These are phyloP conservation scores for Periglandula ipomoeae DNA, from an alignment of 2,329 filamentous ascomycete genomes.

Conservation along the genomic window DNA sequence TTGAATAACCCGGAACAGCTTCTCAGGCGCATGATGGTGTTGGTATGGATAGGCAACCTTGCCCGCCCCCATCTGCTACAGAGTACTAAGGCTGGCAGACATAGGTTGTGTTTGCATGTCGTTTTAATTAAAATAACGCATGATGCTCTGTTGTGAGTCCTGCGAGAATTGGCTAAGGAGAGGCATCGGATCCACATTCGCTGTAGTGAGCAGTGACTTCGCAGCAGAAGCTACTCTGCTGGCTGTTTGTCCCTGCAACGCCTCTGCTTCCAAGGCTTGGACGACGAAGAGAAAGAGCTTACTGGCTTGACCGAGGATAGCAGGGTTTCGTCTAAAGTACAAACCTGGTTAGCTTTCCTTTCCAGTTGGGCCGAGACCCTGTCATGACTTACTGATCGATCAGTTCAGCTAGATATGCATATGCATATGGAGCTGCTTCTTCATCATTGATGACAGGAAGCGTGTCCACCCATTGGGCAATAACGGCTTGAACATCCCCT, in stretches of 20 bases:
- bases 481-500: conserved; percentile 63
- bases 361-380: background rate
- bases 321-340: conserved; percentile 65
- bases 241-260: conserved; percentile 76
- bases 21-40: no score
- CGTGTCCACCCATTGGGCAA: conserved; percentile 81
- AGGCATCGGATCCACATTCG: conserved; percentile 66
- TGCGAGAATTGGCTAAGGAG: conserved; percentile 66
- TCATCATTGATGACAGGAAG: conserved; percentile 91
- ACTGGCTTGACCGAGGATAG: conserved; percentile 65
- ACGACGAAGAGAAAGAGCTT: conserved; percentile 80
- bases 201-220: conserved; percentile 65
- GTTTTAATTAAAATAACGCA: conserved; percentile 63
- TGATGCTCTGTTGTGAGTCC: conserved; percentile 72
- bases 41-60: no score
- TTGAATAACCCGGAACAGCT: no score
- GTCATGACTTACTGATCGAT: conserved; percentile 79
- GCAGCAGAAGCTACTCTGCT: conserved; percentile 66
- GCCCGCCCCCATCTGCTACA: no score
- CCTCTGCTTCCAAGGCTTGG: conserved; percentile 83
- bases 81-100: no score
- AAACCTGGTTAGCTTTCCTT: conserved; percentile 17
- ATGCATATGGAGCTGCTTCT: conserved; percentile 93
- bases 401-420: conserved; percentile 81
- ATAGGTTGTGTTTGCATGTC: no score